These are phyloP conservation scores for Thermoascus crustaceus DNA, from an alignment of 2,329 filamentous ascomycete species.

Conservation along the genomic window DNA sequence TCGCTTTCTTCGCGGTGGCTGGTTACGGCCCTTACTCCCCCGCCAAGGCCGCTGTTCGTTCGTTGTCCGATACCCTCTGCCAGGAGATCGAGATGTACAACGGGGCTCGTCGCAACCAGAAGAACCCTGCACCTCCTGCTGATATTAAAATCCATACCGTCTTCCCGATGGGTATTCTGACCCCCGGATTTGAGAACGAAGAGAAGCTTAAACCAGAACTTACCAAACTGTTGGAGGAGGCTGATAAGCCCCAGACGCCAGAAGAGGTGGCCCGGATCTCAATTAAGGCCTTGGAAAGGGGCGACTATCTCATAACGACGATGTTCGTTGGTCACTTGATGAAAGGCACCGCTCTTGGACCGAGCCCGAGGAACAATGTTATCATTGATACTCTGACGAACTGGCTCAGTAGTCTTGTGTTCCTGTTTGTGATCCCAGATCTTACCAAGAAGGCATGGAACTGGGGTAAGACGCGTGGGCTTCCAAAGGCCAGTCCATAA, in stretches of 20 bases:
- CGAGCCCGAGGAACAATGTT: conserved; percentile 46
- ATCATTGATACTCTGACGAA: conserved; percentile 48
- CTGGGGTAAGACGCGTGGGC: conserved; percentile 50
- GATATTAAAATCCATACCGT: conserved; percentile 74
- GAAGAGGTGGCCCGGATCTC: conserved; percentile 65
- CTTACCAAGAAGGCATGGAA: conserved; percentile 49
- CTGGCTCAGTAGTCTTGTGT: conserved; percentile 46
- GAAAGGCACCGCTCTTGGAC: conserved; percentile 50
- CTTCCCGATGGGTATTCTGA: conserved; percentile 74
- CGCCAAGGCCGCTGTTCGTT: conserved; percentile 75
- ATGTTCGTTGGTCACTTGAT: conserved; percentile 64
- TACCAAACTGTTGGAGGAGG: conserved; percentile 69
- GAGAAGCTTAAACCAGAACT: conserved; percentile 71
- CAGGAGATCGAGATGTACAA: conserved; percentile 86
- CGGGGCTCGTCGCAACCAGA: conserved; percentile 42
- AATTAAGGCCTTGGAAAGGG: conserved; percentile 68
- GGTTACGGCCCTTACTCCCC: conserved; percentile 82
- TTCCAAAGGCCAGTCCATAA: conserved; percentile 15
- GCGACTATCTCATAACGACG: conserved; percentile 71
- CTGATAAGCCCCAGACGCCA: conserved; percentile 71
- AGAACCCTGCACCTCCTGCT: conserved; percentile 43
- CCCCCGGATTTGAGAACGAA: conserved; percentile 67
- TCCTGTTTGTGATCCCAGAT: conserved; percentile 51
- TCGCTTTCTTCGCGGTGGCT: conserved; percentile 66
- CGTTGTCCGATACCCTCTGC: conserved; percentile 70